Evolutionary conservation across 2,329 filamentous ascomycete species (phyloP), one percentile per base, ranked within the genome.

Genomic region (Alternaria burnsii): DNA sequence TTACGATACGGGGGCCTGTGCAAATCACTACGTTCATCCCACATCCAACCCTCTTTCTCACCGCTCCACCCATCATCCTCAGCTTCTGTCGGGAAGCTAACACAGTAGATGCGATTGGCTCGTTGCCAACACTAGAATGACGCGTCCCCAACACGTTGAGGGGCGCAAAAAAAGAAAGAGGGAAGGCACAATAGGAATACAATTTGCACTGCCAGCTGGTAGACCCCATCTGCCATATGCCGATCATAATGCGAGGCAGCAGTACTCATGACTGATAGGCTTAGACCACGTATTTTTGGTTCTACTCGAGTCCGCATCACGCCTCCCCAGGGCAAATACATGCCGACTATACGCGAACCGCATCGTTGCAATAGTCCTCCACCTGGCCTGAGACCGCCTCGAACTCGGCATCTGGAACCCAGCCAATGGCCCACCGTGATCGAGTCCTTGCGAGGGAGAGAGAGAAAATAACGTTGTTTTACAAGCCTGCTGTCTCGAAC

Each of bases 131-230:
- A 47, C 44, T 11, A 20, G 32, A 47, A n/a, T 38, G 44, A 47
- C 44, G 28, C 28, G 44, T 34, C n/a, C 26, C 43, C 43, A 46
- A 46, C 26, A 32, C n/a, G 18, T 12, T 20, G 18, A 26, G 22
- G 22, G 46, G 46, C 46, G 46, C 32, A n/a, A 36, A 38, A 30
- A 50, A 36, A 14, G 34, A 12, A 34, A 22, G 8, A 47, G 1
- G 2, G n/a, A 30, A 52, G n/a, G 50, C 28, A 52, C 50, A 52
- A 52, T 52, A 52, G 24, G 50, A 52, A 52, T 32, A 22, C 36
- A 7, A 36, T 38, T n/a, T 50, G 20, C 32, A 36, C 20, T 26
- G 46, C 46, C 14, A 48, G 18, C 46, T 48, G 22, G 32, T 14
- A 16, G 16, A 48, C 12, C 46, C 1, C 5, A 48, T 48, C 20